Conservation (phyloP, 129 eudicot genomes). For the Centaurea solstitialis region DNA sequence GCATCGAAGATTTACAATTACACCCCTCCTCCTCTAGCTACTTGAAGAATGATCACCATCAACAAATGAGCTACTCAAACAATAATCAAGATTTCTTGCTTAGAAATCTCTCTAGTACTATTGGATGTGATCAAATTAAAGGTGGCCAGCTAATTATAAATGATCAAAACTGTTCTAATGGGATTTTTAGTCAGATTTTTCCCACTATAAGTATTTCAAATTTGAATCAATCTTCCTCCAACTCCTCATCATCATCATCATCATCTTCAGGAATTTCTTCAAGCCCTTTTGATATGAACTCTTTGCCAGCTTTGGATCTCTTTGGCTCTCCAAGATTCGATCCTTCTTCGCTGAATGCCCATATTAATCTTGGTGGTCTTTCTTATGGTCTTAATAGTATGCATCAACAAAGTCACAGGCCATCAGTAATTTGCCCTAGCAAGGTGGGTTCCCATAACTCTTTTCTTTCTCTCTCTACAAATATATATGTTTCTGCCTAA, state of each 20-base stretch:
- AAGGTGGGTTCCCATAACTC: constrained; percentile 42
- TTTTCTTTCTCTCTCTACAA: neutral
- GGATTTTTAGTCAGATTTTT: constrained; percentile 54
- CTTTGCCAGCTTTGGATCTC: constrained; percentile 68
- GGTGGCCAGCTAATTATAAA: constrained; percentile 25
- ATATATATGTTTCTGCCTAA: neutral
- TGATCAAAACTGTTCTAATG: constrained; percentile 28
- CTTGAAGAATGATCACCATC: constrained; percentile 34
- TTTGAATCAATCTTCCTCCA: constrained; percentile 22
- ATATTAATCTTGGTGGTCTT: constrained; percentile 27
- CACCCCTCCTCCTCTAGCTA: constrained; percentile 9
- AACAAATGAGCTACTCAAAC: constrained; percentile 25
- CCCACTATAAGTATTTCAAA: constrained; percentile 64
- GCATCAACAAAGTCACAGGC: constrained; percentile 41
- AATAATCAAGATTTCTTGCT: constrained; percentile 42
- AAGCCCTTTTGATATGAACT: constrained; percentile 57
- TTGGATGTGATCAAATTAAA: constrained; percentile 33
- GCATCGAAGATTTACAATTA: constrained; percentile 35
- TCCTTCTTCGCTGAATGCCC: constrained; percentile 21
- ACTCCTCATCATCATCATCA: constrained; percentile 25
- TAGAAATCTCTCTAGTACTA: constrained; percentile 18
- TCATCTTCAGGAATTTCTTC: constrained; percentile 30
- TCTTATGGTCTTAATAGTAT: constrained; percentile 42
- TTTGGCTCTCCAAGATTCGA: constrained; percentile 53
- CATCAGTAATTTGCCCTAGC: constrained; percentile 30